Evolutionary conservation across 148 eudicot genomes (phyloP), one percentile per base, ranked within the genome.

Genomic region (Heliosperma pusillum): DNA sequence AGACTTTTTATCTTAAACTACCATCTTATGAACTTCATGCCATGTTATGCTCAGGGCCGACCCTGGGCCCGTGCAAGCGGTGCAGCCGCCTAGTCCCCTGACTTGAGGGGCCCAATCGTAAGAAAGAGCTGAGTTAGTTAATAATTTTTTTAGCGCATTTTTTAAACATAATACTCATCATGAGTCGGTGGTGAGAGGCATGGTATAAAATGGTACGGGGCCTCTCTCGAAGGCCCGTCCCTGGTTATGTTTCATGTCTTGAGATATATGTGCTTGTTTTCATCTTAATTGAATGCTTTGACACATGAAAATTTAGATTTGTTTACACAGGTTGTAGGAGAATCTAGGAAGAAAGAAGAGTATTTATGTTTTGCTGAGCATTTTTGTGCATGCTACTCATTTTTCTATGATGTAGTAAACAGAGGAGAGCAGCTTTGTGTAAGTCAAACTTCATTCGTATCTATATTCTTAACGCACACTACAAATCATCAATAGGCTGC

Each of bases 351-450:
- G 81, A 95, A 90, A 75, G 98, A 92, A 73, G 97, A 92, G 78
- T 92, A 95, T 74, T 76, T 88, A 45, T 91, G 97, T 79, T 92
- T 95, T 13, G 81, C 93, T 0, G 91, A 90, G 81, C 86, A 92
- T 77, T 95, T 89, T 62, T 95, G 98, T 80, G 91, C 81, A 73
- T 95, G 98, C 81, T 90, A 89, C 82, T 95, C 98, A 36, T 95
- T 95, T 82, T 95, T 95, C 87, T 95, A 90, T 52, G 98, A 95
- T 75, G 78, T 87, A 71, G 87, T 95, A 13, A 95, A 85, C 77
- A 84, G 89, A 87, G 97, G 97, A 77, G 97, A 89, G 78, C 92
- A 92, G 63, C 96, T 95, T 72, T 95, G 93, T 85, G 98, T 95
- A 79, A 92, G 96, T 78, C 21, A 45, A 65, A 63, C 20, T 25